Evolutionary conservation across 768 basidiomycete genomes (phyloP).

Genomic region (Melanogaster broomeanus): DNA sequence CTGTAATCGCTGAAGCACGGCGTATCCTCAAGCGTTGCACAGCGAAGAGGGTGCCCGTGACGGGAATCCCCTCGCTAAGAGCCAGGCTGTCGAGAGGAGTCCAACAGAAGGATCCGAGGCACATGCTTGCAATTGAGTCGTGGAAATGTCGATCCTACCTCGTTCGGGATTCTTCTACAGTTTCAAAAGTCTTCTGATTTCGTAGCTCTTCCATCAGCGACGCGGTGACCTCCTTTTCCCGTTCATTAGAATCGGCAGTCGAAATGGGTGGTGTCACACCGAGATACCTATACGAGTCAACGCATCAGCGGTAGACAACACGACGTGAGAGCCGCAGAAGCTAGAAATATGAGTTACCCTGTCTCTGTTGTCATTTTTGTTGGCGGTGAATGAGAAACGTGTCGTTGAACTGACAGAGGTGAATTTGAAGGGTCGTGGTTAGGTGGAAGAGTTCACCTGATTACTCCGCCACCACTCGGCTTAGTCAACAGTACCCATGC

Average conservation of each 20-base stretch:
- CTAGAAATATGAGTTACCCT: slow-evolving; percentile 32
- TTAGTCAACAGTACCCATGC: slow-evolving; percentile 18
- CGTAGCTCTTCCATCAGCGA: slow-evolving; percentile 91
- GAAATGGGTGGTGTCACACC: slow-evolving; percentile 90
- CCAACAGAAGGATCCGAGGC: neutral
- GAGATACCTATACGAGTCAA: slow-evolving; percentile 51
- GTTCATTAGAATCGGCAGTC: slow-evolving; percentile 66
- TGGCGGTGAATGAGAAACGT: slow-evolving; percentile 6
- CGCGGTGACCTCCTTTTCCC: slow-evolving; percentile 80
- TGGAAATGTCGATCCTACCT: slow-evolving; percentile 54
- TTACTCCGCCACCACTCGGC: slow-evolving; percentile 18
- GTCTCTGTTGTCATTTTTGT: slow-evolving; percentile 43
- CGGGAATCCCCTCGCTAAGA: neutral
- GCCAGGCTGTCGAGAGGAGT: neutral
- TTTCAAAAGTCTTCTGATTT: slow-evolving; percentile 86
- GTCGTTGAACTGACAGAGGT: slow-evolving; percentile 6
- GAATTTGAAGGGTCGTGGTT: slow-evolving; percentile 14
- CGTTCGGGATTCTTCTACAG: slow-evolving; percentile 81
- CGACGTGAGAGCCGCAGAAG: slow-evolving; percentile 5
- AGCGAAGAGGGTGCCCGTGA: neutral
- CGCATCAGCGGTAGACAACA: slow-evolving; percentile 12
- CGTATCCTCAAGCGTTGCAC: neutral
- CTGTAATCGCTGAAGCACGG: neutral
- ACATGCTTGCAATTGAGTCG: neutral
- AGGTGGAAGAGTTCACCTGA: slow-evolving; percentile 9